Evolutionary conservation across 169 alveolate species (phyloP).

Genomic region (Eimeria necatrix): DNA sequence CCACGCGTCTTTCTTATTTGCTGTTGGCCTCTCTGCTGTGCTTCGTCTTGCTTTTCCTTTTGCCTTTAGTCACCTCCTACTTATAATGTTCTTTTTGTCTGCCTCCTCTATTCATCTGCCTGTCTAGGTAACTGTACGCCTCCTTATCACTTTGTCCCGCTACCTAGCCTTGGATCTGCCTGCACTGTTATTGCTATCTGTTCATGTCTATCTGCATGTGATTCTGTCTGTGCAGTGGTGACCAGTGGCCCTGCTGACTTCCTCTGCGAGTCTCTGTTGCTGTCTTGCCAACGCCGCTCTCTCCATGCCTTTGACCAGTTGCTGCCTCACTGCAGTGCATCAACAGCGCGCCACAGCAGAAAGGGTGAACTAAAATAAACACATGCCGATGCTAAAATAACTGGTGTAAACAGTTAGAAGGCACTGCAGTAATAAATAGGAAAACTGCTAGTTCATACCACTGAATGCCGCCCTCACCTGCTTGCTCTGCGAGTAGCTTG

Average conservation of each 20-base stretch:
- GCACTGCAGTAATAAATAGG: too few relatives aligned
- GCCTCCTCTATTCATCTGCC: not conserved
- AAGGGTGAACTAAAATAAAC: too few relatives aligned
- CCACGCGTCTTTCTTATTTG: not conserved
- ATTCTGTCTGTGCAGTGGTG: not conserved
- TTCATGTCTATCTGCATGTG: too few relatives aligned
- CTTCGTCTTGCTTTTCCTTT: not conserved
- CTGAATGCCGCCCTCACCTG: not conserved
- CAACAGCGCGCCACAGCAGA: too few relatives aligned
- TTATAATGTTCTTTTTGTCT: not conserved
- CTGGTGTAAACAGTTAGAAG: too few relatives aligned
- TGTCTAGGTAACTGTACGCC: not conserved
- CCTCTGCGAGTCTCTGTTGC: slow-evolving; percentile 17
- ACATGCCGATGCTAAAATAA: too few relatives aligned
- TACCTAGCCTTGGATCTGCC: too few relatives aligned
- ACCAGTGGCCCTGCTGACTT: not conserved
- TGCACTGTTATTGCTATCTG: too few relatives aligned
- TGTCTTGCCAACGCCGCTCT: slow-evolving; percentile 40
- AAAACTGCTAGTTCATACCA: not conserved
- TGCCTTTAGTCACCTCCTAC: not conserved
- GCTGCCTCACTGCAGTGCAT: slow-evolving; percentile 7
- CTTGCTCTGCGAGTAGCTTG: slow-evolving; percentile 34
- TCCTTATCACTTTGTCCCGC: not conserved
- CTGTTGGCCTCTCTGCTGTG: not conserved
- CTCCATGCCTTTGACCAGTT: slow-evolving; percentile 36